These are phyloP conservation scores for Silene coronaria DNA, from an alignment of 179 eudicot species.

Conservation along the genomic window DNA sequence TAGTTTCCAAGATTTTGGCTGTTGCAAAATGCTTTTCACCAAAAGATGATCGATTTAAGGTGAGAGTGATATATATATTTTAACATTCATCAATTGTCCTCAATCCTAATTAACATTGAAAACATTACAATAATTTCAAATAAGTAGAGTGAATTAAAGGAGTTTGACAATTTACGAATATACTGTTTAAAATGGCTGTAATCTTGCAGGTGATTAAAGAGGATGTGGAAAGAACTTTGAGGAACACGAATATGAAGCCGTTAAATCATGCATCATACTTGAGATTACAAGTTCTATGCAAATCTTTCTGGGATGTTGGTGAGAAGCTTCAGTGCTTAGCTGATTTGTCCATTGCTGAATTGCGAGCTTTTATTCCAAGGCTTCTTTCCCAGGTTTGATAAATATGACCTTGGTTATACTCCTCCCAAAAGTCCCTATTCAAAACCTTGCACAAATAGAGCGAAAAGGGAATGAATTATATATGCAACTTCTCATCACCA, in stretches of 20 bases:
- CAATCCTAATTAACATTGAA: neutral
- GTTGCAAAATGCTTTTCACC: constrained; percentile 63
- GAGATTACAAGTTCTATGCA: constrained; percentile 78
- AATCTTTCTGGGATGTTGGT: constrained; percentile 80
- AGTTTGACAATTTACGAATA: neutral
- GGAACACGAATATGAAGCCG: constrained; percentile 92
- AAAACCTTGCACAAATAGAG: constrained; percentile 3
- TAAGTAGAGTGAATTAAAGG: neutral
- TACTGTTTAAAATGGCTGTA: constrained; percentile 2
- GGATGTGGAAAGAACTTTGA: constrained; percentile 68
- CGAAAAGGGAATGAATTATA: neutral
- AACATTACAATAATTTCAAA: neutral
- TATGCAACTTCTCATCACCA: neutral
- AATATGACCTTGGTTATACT: neutral
- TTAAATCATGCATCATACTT: constrained; percentile 69
- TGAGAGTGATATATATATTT: constrained; percentile 24
- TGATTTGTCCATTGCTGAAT: constrained; percentile 54
- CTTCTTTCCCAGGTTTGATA: constrained; percentile 74
- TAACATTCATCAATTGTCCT: neutral
- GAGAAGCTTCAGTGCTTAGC: constrained; percentile 65
- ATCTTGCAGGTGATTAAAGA: constrained; percentile 77
- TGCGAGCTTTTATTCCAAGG: constrained; percentile 66
- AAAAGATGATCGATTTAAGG: constrained; percentile 80
- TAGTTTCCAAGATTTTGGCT: constrained; percentile 65
- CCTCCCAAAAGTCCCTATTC: neutral